Evolutionary conservation across 2,329 filamentous ascomycete species (phyloP), one percentile per base, ranked within the genome.

Genomic region (Plenodomus biglobosus): DNA sequence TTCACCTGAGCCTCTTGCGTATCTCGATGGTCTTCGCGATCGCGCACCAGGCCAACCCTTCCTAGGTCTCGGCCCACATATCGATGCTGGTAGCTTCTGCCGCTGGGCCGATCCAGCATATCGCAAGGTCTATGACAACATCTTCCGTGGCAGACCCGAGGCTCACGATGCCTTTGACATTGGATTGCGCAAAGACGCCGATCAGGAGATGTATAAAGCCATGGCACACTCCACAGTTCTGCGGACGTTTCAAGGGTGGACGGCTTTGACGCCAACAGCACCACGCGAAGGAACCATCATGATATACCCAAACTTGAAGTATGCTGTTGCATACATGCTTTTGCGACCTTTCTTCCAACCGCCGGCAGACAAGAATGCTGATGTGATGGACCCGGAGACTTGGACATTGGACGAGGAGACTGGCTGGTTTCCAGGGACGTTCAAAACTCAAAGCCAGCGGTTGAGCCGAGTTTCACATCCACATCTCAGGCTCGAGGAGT

Each of bases 161-260:
- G 37, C 56, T 0, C 66, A 73, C 46, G 73, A 76, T 52, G 52
- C 61, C 5, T 76, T 71, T 45, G 67, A 76, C 52, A 59, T 76
- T 15, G 56, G 50, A 13, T 44, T 62, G 4, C 69, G 75, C 30
- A 65, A 71, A 38, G 48, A 53, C 1, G 73, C 73, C 1, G 59
- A 72, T 42, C 68, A 69, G 43, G 60, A 57, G 19, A 46, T 72
- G 17, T 75, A 72, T 50, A 59, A 65, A 6, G 73, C 70, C 4
- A 41, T 47, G 13, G 70, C 68, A 1, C 68, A 76, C 47, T 75
- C 71, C 0, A 64, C 65, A 2, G 73, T 75, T 5, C 66, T 75
- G 34, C 63, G 72, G 7, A 64, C 64, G 5, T 76, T 71, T 52
- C 73, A 75, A 52, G 74, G 73, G 27, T 76, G 73, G 75, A 76